These are phyloP conservation scores for Xerocomus potaroensis DNA, from an alignment of 768 basidiomycete species.

Conservation along the genomic window DNA sequence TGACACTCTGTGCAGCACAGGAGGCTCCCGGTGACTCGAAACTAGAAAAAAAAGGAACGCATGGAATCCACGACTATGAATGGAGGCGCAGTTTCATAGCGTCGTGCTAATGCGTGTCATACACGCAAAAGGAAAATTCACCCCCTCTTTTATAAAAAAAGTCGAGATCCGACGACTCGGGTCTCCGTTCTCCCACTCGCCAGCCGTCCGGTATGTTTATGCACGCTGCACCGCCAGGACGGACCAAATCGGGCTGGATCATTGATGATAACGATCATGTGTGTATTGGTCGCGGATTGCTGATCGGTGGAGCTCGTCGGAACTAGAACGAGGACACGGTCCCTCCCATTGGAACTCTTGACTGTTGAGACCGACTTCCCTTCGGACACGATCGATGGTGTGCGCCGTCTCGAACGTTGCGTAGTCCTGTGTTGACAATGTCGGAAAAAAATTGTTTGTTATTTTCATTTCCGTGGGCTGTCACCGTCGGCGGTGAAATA, in stretches of 20 bases:
- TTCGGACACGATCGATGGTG: slow-evolving; percentile 13
- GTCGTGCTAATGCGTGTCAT: slow-evolving; percentile 64
- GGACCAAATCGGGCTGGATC: slow-evolving; percentile 22
- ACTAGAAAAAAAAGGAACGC: slow-evolving; percentile 9
- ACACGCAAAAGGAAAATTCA: slow-evolving; percentile 64
- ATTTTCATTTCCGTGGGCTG: slow-evolving; percentile 27
- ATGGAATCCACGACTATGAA: slow-evolving; percentile 55
- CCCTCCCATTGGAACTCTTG: background rate
- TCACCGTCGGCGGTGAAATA: slow-evolving; percentile 22
- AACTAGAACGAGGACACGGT: slow-evolving; percentile 8
- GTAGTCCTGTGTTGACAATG: slow-evolving; percentile 14
- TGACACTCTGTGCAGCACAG: slow-evolving; percentile 7
- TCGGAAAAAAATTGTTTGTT: slow-evolving; percentile 24
- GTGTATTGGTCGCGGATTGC: slow-evolving; percentile 1
- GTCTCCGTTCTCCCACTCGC: slow-evolving; percentile 67
- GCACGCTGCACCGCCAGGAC: slow-evolving; percentile 12
- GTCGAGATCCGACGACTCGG: slow-evolving; percentile 75
- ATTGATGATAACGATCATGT: slow-evolving; percentile 20
- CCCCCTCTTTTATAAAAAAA: slow-evolving; percentile 63
- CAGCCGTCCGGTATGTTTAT: slow-evolving; percentile 45
- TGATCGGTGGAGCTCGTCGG: slow-evolving; percentile 13
- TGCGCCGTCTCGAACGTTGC: slow-evolving; percentile 7
- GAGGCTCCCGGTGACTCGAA: background rate
- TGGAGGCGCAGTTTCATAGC: slow-evolving; percentile 58
- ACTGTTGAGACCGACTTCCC: background rate